Evolutionary conservation across 2,329 filamentous ascomycete genomes (phyloP), one percentile per base, ranked within the genome.

Genomic region (Scorias spongiosa): DNA sequence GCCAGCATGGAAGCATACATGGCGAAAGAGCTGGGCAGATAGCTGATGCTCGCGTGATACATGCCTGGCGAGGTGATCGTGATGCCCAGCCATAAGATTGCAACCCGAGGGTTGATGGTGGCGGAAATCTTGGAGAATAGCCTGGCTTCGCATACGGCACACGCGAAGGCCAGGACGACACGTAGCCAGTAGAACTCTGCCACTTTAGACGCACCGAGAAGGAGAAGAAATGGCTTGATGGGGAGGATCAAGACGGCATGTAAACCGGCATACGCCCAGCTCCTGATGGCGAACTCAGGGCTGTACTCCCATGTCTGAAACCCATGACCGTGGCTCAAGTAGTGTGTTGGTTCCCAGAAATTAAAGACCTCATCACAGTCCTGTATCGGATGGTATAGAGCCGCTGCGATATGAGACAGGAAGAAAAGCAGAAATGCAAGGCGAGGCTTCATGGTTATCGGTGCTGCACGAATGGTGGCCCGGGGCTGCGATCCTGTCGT

Each of bases 361-460:
- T 98, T 98, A 74, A 93, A 98, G 10, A 89, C 89, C 68, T 98
- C 91, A 56, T 98, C 91, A 61, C 91, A 98, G 64, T 98, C 91
- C 62, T 95, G 88, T 51, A 98, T 94, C 0, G 91, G 91, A 2
- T 87, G 80, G 60, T 81, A 89, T 29, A 82, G 57, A 10, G 89
- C 91, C 6, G 89, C 84, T 17, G 89, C 55, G 14, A 82, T 51
- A 58, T 86, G 86, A 51, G 82, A 80, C 28, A 70, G 67, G 39
- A 93, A 68, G 61, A 93, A 91, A 49, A 85, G 64, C 58, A 83
- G 91, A 61, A 95, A 93, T 10, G 82, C 82, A 40, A 76, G 52
- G 81, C 72, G 26, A 57, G 37, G 29, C 49, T 44, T 43, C 51
- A 50, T 8, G 49, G 53, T 36, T 45, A 43, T 30, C 37, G 43